These are phyloP conservation scores for Penicillium digitatum DNA, from an alignment of 2,329 filamentous ascomycete genomes.

Conservation along the genomic window DNA sequence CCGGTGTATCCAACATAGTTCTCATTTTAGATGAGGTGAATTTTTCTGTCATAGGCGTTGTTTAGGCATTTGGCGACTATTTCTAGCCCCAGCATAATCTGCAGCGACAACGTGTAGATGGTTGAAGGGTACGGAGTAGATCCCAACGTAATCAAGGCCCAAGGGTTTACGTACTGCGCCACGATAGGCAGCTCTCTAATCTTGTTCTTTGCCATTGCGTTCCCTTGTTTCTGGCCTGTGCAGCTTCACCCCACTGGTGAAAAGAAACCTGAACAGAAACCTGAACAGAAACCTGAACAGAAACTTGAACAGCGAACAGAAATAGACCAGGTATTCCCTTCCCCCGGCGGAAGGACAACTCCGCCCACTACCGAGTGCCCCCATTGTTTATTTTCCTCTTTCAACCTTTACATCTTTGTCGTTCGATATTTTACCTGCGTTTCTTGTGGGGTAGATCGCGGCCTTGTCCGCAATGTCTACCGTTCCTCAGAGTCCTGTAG, in stretches of 20 bases:
- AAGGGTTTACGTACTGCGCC: conserved; percentile 18
- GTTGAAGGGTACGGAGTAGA: conserved; percentile 1
- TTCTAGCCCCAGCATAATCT: background rate
- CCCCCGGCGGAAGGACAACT: conserved; percentile 4
- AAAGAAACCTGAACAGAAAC: background rate
- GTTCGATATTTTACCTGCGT: background rate
- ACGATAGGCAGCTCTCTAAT: conserved; percentile 21
- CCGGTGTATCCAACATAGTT: background rate
- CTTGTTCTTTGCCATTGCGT: conserved; percentile 14
- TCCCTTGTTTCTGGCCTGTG: conserved; percentile 1
- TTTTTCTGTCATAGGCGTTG: background rate
- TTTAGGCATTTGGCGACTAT: background rate
- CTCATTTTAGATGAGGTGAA: background rate
- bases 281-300: background rate
- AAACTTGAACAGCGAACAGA: background rate
- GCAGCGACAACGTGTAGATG: background rate
- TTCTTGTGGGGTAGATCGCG: conserved; percentile 24
- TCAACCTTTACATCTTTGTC: background rate
- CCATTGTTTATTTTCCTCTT: conserved; percentile 18
- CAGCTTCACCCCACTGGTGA: background rate
- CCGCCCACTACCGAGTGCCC: conserved; percentile 17
- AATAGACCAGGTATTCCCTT: background rate
- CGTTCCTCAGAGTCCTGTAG: conserved; percentile 47
- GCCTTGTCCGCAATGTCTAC: conserved; percentile 26
- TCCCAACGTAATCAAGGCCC: conserved; percentile 10